These are phyloP conservation scores for Phaffia australis DNA, from an alignment of 768 basidiomycete genomes.

Conservation along the genomic window DNA sequence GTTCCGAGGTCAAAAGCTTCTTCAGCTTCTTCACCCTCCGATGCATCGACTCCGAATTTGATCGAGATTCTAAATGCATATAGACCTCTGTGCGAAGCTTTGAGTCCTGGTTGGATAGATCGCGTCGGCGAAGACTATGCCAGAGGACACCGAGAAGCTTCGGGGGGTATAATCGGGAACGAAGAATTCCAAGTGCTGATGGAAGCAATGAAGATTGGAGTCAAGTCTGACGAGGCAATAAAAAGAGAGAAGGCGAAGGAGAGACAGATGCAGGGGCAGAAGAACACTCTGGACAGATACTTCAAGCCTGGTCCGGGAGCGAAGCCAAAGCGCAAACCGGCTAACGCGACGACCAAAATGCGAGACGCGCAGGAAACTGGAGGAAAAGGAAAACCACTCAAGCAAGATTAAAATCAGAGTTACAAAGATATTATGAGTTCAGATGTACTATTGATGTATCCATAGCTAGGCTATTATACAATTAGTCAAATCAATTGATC, in stretches of 20 bases:
- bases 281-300: constrained; percentile 1
- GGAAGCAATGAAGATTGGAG: constrained; percentile 1
- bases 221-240: neutral
- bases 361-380: too few species aligned
- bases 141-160: neutral
- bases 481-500: too few species aligned
- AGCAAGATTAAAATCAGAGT: too few species aligned
- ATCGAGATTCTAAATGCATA: neutral
- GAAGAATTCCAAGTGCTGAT: constrained; percentile 2
- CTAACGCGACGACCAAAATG: too few species aligned
- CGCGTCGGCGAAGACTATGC: constrained; percentile 4
- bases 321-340: too few species aligned
- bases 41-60: neutral
- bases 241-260: neutral
- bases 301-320: neutral
- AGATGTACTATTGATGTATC: too few species aligned
- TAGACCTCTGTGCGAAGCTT: neutral
- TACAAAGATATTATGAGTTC: too few species aligned
- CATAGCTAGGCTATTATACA: too few species aligned
- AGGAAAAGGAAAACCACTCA: too few species aligned
- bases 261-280: neutral
- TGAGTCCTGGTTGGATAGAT: neutral
- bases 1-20: neutral
- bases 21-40: neutral
- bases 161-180: neutral